A percentile compares a stretch with the other conserved stretches of the same genome.
Evolutionary conservation across 2,329 filamentous ascomycete species (phyloP).

Genomic region (Pseudogymnoascus sp.): DNA sequence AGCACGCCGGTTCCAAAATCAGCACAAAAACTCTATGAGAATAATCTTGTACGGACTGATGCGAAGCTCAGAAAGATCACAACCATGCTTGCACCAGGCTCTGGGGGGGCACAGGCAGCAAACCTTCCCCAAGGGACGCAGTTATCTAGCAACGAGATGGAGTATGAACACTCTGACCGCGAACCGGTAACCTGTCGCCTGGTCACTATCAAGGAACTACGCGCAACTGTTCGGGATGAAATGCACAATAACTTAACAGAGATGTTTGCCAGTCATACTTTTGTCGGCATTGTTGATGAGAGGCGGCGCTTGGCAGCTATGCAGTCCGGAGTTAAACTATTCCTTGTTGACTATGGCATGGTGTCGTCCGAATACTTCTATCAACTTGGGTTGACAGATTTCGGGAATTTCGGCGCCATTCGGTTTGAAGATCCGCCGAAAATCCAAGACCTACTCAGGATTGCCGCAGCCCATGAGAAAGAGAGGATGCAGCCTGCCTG

Average conservation of each 20-base stretch:
- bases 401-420: constrained; percentile 86
- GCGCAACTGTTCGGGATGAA: constrained; percentile 66
- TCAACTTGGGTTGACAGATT: constrained; percentile 87
- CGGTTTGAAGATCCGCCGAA: constrained; percentile 68
- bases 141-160: constrained; percentile 39
- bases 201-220: constrained; percentile 76
- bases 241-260: constrained; percentile 84
- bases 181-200: constrained; percentile 64
- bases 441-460: constrained; percentile 58
- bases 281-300: constrained; percentile 88
- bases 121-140: constrained; percentile 22
- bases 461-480: constrained; percentile 66
- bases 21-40: constrained; percentile 60
- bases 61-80: constrained; percentile 88
- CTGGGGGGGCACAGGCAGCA: constrained; percentile 19
- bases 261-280: constrained; percentile 78
- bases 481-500: constrained; percentile 28
- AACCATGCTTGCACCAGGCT: constrained; percentile 70
- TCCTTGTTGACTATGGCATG: constrained; percentile 86
- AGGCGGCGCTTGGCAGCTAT: constrained; percentile 80
- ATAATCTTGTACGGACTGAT: constrained; percentile 86
- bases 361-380: constrained; percentile 87
- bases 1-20: constrained; percentile 21
- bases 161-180: constrained; percentile 65
- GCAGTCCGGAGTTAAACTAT: constrained; percentile 85